Evolutionary conservation across 140 eudicot genomes (phyloP), one percentile per base, ranked within the genome.

Genomic region (Oenanthe javanica): DNA sequence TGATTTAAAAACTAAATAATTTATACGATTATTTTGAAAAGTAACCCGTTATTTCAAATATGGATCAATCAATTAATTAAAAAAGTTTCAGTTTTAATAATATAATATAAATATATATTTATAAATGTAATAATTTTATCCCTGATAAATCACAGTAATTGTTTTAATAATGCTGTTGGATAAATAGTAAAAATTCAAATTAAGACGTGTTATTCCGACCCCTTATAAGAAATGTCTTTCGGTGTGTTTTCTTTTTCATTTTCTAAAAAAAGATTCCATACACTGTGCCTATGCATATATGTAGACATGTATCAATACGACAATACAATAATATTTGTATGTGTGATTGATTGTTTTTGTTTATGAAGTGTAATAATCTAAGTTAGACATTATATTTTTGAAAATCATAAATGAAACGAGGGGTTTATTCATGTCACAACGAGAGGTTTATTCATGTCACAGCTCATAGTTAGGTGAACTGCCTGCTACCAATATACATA

Each of bases 401-500:
- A 47, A 61, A 64, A 27, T 74, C 67, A 48, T 86, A 77, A 84
- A 81, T 83, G 80, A 7, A 85, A 86, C 91, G 89, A 84, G 85
- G 83, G 71, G 36, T 31, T 31, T 31, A 31, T 31, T 31, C 36
- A 79, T 81, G 79, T 79, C 86, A 88, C 86, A 85, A 86, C 91
- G 89, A 84, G 85, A 81, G 71, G 36, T 31, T 31, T 31, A 31
- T 31, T 31, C 36, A 79, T 81, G 79, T 79, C 86, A 88, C 86
- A 85, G 76, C 91, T 86, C 82, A 84, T 86, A 74, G 89, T 93
- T 90, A 81, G 98, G 91, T 93, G 96, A 91, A 88, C 98, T 74
- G 87, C 86, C 84, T 85, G 76, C 85, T 88, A 83, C 82, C 81
- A 81, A 81, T 55, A 80, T 78, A 61, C 36, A 61, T 8, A 19